A percentile compares a stretch with the other conserved stretches of the same genome.
Conservation (phyloP, 805 yeast genomes). For the Metschnikowia santaceciliae region DNA sequence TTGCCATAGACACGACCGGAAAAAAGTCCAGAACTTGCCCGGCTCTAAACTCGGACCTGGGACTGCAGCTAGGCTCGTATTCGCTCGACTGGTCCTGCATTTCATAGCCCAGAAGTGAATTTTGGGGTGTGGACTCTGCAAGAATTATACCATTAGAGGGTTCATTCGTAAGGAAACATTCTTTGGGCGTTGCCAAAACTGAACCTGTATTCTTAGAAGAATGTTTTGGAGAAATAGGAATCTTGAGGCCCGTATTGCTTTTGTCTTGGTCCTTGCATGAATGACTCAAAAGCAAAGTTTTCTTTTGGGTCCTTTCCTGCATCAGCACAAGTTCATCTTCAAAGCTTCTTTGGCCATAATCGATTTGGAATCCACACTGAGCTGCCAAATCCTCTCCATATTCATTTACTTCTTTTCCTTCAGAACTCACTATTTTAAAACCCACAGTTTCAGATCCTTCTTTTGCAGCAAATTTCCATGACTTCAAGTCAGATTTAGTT, state of each 20-base stretch:
- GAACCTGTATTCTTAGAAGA: background rate
- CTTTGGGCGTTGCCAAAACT: background rate
- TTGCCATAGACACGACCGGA: background rate
- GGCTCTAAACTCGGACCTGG: background rate
- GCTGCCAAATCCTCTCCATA: background rate
- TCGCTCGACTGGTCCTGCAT: background rate
- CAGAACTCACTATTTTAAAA: background rate
- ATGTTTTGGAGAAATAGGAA: background rate
- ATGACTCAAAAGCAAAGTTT: background rate
- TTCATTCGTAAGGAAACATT: background rate
- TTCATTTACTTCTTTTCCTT: background rate
- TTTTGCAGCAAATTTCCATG: too few species aligned
- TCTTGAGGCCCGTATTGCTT: background rate
- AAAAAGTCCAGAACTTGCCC: background rate
- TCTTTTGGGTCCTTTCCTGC: background rate
- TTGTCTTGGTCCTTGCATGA: background rate
- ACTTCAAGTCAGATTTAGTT: too few species aligned
- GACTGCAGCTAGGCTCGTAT: too few species aligned
- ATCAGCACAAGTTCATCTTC: background rate
- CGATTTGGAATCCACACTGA: background rate
- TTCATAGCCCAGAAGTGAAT: background rate
- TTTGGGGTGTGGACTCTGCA: background rate
- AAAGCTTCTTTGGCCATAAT: background rate
- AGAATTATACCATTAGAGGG: background rate
- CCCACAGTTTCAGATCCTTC: background rate